These are phyloP conservation scores for Penicillium sp. DNA, from an alignment of 2,329 filamentous ascomycete genomes.

Conservation along the genomic window DNA sequence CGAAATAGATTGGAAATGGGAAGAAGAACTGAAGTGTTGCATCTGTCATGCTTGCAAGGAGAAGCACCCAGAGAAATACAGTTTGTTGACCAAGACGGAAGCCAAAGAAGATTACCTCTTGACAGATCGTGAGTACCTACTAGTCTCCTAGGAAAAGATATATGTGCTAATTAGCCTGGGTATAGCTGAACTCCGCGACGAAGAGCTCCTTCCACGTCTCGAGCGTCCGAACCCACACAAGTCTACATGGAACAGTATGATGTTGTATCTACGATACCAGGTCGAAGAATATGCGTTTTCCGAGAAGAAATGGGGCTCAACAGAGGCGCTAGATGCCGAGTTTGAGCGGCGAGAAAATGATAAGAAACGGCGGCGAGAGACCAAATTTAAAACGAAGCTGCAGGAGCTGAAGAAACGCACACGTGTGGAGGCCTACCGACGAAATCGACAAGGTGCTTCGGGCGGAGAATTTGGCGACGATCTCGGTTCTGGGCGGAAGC, in stretches of 20 bases:
- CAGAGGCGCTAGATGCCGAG: conserved; percentile 82
- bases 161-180: not conserved
- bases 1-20: conserved; percentile 95
- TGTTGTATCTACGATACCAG: conserved; percentile 89
- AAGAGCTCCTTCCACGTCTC: conserved; percentile 80
- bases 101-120: conserved; percentile 91
- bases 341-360: conserved; percentile 75
- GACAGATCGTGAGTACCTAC: conserved; percentile 70
- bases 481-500: conserved; percentile 64
- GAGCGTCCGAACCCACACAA: conserved; percentile 93
- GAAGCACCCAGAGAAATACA: conserved; percentile 86
- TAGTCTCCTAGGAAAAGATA: not conserved
- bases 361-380: conserved; percentile 82
- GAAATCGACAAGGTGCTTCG: conserved; percentile 57
- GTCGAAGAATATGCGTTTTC: conserved; percentile 90
- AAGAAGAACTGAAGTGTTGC: conserved; percentile 72
- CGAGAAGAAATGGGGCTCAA: conserved; percentile 80
- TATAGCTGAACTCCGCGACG: conserved; percentile 82
- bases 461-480: conserved; percentile 70
- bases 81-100: conserved; percentile 93
- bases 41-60: conserved; percentile 88
- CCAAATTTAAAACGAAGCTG: conserved; percentile 86
- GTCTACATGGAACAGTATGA: conserved; percentile 97
- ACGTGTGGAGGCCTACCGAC: conserved; percentile 80
- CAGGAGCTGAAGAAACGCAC: conserved; percentile 91